A percentile compares a stretch with the other conserved stretches of the same genome.
Evolutionary conservation across 2,329 filamentous ascomycete genomes (phyloP).

Genomic region (Aspergillus pseudoglaucus): DNA sequence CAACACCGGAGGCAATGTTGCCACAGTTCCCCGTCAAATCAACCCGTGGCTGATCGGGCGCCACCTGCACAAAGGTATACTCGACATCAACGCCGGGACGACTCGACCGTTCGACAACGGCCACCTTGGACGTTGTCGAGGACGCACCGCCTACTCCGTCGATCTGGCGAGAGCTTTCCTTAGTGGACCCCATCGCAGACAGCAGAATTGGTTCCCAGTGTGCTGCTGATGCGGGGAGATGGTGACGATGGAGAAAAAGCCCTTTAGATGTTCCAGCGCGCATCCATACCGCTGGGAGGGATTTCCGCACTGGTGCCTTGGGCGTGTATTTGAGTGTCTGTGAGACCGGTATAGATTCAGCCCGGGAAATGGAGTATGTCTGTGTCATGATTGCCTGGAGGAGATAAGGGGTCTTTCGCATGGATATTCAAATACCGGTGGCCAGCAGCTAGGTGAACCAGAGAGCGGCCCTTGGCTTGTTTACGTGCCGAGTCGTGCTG

Average conservation of each 20-base stretch:
- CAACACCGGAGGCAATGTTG: conserved; percentile 61
- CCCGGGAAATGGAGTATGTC: too few relatives aligned
- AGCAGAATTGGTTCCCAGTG: conserved; percentile 25
- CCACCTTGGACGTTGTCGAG: conserved; percentile 62
- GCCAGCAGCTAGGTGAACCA: too few relatives aligned
- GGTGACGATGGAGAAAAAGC: conserved; percentile 31
- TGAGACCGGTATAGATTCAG: too few relatives aligned
- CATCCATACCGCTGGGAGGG: conserved; percentile 26
- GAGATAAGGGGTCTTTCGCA: too few relatives aligned
- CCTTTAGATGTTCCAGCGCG: conserved; percentile 36
- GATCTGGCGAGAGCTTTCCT: conserved; percentile 38
- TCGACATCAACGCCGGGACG: conserved; percentile 50
- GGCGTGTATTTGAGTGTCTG: too few relatives aligned
- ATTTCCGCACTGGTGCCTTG: too few relatives aligned
- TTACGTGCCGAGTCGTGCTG: too few relatives aligned
- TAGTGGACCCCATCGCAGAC: conserved; percentile 24
- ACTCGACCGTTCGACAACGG: conserved; percentile 50
- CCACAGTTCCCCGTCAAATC: conserved; percentile 64
- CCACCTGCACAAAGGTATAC: conserved; percentile 63
- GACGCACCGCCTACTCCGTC: conserved; percentile 62
- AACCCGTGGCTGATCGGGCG: conserved; percentile 52
- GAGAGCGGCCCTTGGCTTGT: too few relatives aligned
- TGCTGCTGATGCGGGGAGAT: conserved; percentile 19
- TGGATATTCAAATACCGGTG: too few relatives aligned
- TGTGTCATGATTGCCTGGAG: too few relatives aligned